Base-by-base conservation (phyloP, 192 early-diverging fungal genomes). In the Podila epicladia region DNA sequence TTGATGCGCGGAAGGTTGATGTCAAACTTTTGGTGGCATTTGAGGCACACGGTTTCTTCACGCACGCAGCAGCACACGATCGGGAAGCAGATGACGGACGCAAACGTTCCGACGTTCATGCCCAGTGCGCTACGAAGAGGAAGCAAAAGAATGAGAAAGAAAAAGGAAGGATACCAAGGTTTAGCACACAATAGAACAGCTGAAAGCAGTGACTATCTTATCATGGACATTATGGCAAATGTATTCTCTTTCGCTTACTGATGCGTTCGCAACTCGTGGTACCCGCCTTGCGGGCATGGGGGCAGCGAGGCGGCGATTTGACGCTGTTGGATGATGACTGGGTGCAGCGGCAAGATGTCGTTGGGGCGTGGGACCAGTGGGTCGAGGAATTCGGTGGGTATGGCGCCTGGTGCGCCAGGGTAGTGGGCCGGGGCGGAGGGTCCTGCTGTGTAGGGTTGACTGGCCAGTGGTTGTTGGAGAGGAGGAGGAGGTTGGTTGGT, bases 21-120 rank as follows among this genome's bases (percentile, higher is more conserved):
- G 70, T 80, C 31, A 19, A 80, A 80, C 64, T 80, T 80, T 62
- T 80, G 59, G 0, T 69, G 24, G 53, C 77, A 80, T 55, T 80
- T 80, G 71, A 80, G 72, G 37, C 77, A 80, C 32, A 69, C 71
- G 0, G 77, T 80, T 49, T 80, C 77, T 5, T 64, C 20, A 9
- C 62, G 32, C 24, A 80, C 71, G 65, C 70, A 80, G 28, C 77
- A 80, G 32, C 70, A 80, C 26, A 80, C 71, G 13, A 80, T 31
- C 3, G 77, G 77, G 67, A 80, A 73, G 48, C 77, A 80, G 2
- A 73, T n/a, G 33, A 80, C n/a, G 9, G 77, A 80, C 49, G 72
- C 9, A 17, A 68, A 50, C n/a, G 77, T 80, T 35, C 77, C 71
- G 1, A 62, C 70, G 22, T 80, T 80, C 6, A 58, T 6, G 0